Conservation (phyloP, 2,329 filamentous ascomycete species). For the Colletotrichum sp. region DNA sequence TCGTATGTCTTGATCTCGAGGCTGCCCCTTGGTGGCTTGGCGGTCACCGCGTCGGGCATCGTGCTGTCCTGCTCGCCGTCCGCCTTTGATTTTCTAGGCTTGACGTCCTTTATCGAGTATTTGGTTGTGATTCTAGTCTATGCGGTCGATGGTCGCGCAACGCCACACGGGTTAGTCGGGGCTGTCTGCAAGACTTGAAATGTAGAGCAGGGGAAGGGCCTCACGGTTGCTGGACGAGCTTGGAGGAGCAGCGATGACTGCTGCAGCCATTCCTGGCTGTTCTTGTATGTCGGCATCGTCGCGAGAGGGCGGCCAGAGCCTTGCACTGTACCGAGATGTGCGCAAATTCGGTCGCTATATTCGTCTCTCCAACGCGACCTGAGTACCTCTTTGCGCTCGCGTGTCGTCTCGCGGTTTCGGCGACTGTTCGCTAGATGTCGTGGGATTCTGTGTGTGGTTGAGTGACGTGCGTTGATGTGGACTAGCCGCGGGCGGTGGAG, state of each 20-base stretch:
- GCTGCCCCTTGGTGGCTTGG: constrained; percentile 65
- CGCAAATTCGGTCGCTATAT: not conserved
- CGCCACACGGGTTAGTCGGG: not conserved
- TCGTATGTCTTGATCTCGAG: constrained; percentile 92
- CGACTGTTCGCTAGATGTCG: not conserved
- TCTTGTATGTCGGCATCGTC: constrained; percentile 79
- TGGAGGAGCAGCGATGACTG: constrained; percentile 86
- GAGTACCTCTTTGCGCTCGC: not conserved
- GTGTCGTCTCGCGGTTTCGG: not conserved
- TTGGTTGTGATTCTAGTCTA: constrained; percentile 92
- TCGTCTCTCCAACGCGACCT: not conserved
- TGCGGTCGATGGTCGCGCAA: constrained; percentile 10
- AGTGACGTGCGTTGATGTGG: not conserved
- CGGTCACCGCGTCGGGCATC: constrained; percentile 27
- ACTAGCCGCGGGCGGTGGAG: not conserved
- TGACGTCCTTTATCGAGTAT: constrained; percentile 73
- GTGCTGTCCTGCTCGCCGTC: constrained; percentile 33
- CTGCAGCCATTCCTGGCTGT: constrained; percentile 89
- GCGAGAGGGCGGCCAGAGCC: not conserved
- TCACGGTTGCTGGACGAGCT: constrained; percentile 83
- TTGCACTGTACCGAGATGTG: not conserved
- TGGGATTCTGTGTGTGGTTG: not conserved
- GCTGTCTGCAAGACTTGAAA: not conserved
- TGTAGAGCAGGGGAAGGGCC: constrained; percentile 32
- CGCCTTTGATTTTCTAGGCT: constrained; percentile 28